Base-by-base conservation (phyloP, 78 protist species). In the Protostelium mycophagum region DNA sequence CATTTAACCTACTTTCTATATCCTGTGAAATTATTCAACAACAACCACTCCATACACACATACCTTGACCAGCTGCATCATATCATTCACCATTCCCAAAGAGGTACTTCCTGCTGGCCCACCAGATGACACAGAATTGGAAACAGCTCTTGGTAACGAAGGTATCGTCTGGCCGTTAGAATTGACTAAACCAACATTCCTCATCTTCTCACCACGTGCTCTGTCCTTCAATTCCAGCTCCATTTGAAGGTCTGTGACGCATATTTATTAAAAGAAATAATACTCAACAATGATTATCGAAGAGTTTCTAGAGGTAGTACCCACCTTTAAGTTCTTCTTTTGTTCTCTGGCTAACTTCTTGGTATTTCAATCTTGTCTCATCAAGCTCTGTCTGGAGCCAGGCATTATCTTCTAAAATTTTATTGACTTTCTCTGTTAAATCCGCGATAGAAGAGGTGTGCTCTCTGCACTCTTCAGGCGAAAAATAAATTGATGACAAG, bases 381-480 rank as follows among this genome's bases (percentile, higher is more conserved):
- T 92, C 94, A 0, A 92, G 38, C 28, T 92, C 94, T 36, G 86
- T 86, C 88, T 92, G 94, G 84, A 92, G 89, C 94, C 94, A 92
- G 87, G 89, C 94, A 31, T 92, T 92, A 84, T 92, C 94, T 73
- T 92, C 94, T 90, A 92, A 87, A 16, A 92, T 63, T 63, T 34
- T 85, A 37, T 92, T 90, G 25, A 92, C 36, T 85, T 92, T 92
- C 38, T 85, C 91, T 0, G 94, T 51, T 38, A 92, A 83, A 63
- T 92, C 94, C 10, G 38, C 1, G 29, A 92, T 90, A 1, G 94
- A 92, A 31, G 94, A 91, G 28, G 91, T 16, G 16, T 51, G 73
- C 73, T 51, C 73, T 51, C 73, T 51, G 73, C 73, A 25, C 31
- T 51, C 73, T 51, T 51, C 73, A 51, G 73, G 16, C 16, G 31